Conservation (phyloP, 176 grass and related monocot genomes). For the Zea mays region DNA sequence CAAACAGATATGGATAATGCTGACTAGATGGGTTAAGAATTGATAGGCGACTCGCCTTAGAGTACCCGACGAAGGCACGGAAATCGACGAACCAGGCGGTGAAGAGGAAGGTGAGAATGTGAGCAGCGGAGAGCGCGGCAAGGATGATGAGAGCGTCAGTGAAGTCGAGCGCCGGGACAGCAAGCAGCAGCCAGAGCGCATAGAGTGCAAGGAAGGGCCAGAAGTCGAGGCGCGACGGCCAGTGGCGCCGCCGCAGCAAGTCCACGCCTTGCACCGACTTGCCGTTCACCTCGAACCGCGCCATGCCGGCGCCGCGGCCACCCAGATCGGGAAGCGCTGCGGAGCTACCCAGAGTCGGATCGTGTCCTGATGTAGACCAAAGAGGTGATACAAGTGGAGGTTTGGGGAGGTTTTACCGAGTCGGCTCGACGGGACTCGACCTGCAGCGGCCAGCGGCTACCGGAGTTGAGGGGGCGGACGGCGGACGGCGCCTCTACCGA, state of each 20-base stretch:
- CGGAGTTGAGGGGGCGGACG: neutral
- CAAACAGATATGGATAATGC: slow-evolving; percentile 17
- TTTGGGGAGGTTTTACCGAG: slow-evolving; percentile 29
- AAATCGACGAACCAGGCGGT: slow-evolving; percentile 97
- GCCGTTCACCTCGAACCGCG: slow-evolving; percentile 78
- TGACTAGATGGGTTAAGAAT: neutral
- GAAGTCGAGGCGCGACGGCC: slow-evolving; percentile 81
- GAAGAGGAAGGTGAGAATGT: slow-evolving; percentile 86
- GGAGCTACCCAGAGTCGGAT: slow-evolving; percentile 34
- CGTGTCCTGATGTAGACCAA: slow-evolving; percentile 25
- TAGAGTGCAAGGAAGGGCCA: slow-evolving; percentile 93
- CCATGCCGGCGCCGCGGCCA: slow-evolving; percentile 51
- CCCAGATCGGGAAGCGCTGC: slow-evolving; percentile 44
- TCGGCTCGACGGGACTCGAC: slow-evolving; percentile 21
- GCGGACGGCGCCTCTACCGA: slow-evolving; percentile 27
- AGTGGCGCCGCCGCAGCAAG: slow-evolving; percentile 72
- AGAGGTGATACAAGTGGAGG: neutral
- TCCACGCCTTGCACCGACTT: slow-evolving; percentile 94
- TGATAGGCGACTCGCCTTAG: slow-evolving; percentile 57
- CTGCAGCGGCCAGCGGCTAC: neutral
- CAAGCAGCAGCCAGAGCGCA: slow-evolving; percentile 67
- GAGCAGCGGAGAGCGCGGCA: slow-evolving; percentile 49
- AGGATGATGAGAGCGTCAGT: slow-evolving; percentile 80
- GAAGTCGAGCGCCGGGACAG: slow-evolving; percentile 82
- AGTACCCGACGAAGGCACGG: slow-evolving; percentile 73